phyloP scores from a whole-genome alignment of 2,329 filamentous ascomycete species.

The Chalara sp. region DNA sequence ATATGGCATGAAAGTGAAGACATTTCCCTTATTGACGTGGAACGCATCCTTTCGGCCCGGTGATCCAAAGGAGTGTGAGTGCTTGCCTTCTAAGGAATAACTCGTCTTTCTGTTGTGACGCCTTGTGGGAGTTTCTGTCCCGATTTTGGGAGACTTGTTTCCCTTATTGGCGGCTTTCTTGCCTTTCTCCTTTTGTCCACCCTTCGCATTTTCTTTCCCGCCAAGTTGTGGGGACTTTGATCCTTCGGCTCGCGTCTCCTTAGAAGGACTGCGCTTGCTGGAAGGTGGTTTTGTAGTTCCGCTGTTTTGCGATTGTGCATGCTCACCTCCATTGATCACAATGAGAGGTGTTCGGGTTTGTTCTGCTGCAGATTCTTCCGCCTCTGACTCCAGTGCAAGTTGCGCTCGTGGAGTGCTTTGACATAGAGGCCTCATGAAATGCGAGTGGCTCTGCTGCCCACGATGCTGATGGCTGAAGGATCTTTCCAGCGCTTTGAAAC shows the following conservation, averaged over 20 bases:
- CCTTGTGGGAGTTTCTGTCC: slow-evolving; percentile 11
- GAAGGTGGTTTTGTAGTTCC: not conserved
- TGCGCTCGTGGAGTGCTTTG: slow-evolving; percentile 16
- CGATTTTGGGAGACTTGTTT: slow-evolving; percentile 17
- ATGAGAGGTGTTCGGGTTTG: slow-evolving; percentile 13
- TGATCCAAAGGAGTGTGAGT: slow-evolving; percentile 7
- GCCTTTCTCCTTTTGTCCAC: slow-evolving; percentile 12
- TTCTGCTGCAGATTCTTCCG: slow-evolving; percentile 2
- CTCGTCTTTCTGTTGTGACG: slow-evolving; percentile 9
- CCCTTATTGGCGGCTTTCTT: slow-evolving; percentile 15
- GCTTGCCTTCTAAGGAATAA: slow-evolving; percentile 4
- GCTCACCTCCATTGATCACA: slow-evolving; percentile 13
- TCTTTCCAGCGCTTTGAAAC: slow-evolving; percentile 20
- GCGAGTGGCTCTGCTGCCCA: slow-evolving; percentile 20
- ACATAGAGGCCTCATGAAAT: slow-evolving; percentile 23
- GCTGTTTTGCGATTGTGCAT: too few species aligned
- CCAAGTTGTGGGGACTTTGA: slow-evolving; percentile 6
- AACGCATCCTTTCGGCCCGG: slow-evolving; percentile 8
- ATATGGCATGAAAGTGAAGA: slow-evolving; percentile 22
- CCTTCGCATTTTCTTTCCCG: slow-evolving; percentile 11
- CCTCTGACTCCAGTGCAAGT: slow-evolving; percentile 3
- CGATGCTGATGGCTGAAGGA: slow-evolving; percentile 21
- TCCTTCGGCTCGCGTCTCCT: slow-evolving; percentile 9
- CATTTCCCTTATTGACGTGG: slow-evolving; percentile 12
- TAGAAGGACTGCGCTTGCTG: slow-evolving; percentile 7